Conservation (phyloP, 2,329 filamentous ascomycete genomes). For the Alternaria longipes region DNA sequence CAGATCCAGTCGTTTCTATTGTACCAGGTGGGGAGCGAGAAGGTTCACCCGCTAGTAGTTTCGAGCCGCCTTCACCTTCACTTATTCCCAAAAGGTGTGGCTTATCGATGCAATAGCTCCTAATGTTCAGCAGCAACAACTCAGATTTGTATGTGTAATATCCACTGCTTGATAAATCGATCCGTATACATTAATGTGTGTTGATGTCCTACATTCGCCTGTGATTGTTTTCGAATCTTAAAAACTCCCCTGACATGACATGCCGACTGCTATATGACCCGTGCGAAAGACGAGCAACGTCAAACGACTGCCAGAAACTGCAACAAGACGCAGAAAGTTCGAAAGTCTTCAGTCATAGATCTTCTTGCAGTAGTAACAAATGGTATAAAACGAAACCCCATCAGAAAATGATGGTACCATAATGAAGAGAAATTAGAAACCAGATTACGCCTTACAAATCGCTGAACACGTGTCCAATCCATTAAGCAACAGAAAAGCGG, state of each 20-base stretch:
- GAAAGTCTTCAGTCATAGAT: neutral
- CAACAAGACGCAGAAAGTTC: neutral
- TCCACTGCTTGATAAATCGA: neutral
- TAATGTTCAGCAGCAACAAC: neutral
- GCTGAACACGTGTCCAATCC: conserved; percentile 3
- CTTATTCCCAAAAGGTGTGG: neutral
- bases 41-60: neutral
- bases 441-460: conserved; percentile 1
- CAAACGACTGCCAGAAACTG: conserved; percentile 1
- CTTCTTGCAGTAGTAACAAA: neutral
- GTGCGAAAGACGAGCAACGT: neutral
- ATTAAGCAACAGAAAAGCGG: conserved; percentile 1
- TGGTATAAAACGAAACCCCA: conserved; percentile 19
- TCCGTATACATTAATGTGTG: conserved; percentile 4
- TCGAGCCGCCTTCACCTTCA: conserved; percentile 8
- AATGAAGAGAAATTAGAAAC: conserved; percentile 5
- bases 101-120: neutral
- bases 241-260: conserved; percentile 1
- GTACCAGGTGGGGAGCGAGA: neutral
- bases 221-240: neutral
- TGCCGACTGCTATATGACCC: neutral
- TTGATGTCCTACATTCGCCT: neutral
- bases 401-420: conserved; percentile 8
- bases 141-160: neutral
- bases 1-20: neutral